phyloP scores from a whole-genome alignment of 345 rosid species.

The Acer yangbiense region DNA sequence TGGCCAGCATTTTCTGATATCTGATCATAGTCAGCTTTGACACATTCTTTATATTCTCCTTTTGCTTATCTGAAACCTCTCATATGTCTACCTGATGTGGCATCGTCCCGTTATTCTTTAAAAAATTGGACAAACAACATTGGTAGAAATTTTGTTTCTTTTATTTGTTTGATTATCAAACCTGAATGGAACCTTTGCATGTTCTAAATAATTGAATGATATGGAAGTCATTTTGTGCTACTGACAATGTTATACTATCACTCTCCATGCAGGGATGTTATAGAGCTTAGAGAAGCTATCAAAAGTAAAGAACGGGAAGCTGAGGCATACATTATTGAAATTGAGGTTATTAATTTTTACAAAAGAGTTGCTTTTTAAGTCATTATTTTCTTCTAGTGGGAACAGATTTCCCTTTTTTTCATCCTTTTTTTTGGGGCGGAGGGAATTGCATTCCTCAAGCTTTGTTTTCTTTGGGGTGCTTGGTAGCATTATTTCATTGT shows the following conservation, averaged over 20 bases:
- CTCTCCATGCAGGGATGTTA: slow-evolving; percentile 59
- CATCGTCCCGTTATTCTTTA: neutral
- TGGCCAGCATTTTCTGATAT: neutral
- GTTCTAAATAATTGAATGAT: neutral
- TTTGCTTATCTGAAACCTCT: neutral
- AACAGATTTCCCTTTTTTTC: neutral
- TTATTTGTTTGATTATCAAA: neutral
- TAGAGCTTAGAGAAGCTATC: slow-evolving; percentile 79
- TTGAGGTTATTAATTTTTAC: slow-evolving; percentile 57
- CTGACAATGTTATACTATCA: neutral
- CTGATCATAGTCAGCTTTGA: neutral
- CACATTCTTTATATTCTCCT: neutral
- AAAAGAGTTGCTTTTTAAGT: neutral
- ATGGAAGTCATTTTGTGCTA: neutral
- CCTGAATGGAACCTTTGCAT: neutral
- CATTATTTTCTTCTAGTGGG: slow-evolving; percentile 8
- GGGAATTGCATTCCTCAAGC: neutral
- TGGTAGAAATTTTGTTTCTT: neutral
- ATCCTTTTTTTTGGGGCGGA: neutral
- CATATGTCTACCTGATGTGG: neutral
- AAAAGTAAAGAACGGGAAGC: slow-evolving; percentile 81
- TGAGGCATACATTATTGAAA: slow-evolving; percentile 86
- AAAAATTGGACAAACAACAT: neutral
- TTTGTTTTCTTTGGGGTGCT: slow-evolving; percentile 9
- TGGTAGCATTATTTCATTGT: neutral